These are phyloP conservation scores for Candida xyloterini DNA, from an alignment of 805 yeast genomes.

Conservation along the genomic window DNA sequence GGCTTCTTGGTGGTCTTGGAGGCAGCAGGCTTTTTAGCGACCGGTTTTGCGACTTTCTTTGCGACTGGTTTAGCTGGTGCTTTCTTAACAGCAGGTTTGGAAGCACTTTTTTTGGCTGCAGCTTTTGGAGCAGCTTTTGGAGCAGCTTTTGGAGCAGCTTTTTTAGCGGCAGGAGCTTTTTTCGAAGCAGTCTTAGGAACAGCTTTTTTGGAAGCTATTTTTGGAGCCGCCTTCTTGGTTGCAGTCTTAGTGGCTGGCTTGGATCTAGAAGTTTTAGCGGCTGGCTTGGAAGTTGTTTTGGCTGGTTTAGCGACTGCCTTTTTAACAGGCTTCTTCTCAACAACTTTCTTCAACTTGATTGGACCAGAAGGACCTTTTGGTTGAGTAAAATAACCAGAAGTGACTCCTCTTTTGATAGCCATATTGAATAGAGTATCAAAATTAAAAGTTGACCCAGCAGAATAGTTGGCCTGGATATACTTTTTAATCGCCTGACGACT, in stretches of 20 bases:
- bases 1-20: constrained; percentile 29
- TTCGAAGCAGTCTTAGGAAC: constrained; percentile 27
- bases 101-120: constrained; percentile 32
- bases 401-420: constrained; percentile 80
- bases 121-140: constrained; percentile 31
- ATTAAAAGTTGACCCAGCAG: constrained; percentile 49
- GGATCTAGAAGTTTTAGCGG: constrained; percentile 29
- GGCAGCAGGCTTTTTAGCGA: constrained; percentile 23
- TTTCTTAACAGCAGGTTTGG: constrained; percentile 24
- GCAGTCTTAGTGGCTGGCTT: constrained; percentile 26
- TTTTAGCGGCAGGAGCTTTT: constrained; percentile 13
- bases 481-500: constrained; percentile 88
- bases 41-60: constrained; percentile 21
- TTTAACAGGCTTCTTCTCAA: constrained; percentile 30
- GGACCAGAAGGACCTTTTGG: constrained; percentile 93
- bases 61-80: constrained; percentile 24
- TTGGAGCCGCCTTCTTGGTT: constrained; percentile 4
- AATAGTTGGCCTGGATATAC: constrained; percentile 63
- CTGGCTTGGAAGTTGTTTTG: constrained; percentile 17
- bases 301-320: constrained; percentile 20
- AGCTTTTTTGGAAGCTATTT: constrained; percentile 30
- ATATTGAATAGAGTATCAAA: constrained; percentile 75
- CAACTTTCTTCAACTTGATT: constrained; percentile 54
- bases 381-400: constrained; percentile 69
- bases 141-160: constrained; percentile 30